phyloP scores from a whole-genome alignment of 2,329 filamentous ascomycete species.

The Xylariomycetidae sp. region DNA sequence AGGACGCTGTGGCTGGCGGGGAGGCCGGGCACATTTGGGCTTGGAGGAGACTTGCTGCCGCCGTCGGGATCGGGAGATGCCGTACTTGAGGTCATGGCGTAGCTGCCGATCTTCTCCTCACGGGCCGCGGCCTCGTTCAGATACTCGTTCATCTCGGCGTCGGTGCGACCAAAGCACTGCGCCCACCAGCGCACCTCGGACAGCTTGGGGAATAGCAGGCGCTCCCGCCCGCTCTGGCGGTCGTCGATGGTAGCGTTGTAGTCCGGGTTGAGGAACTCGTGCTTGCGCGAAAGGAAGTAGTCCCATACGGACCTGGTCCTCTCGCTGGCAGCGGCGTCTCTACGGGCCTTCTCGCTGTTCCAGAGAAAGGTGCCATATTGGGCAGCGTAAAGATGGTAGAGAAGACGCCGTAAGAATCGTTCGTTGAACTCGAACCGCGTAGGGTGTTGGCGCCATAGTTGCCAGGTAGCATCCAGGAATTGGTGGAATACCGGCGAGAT shows the following conservation, averaged over 20 bases:
- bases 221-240: conserved; percentile 69
- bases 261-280: conserved; percentile 75
- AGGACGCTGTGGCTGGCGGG: conserved; percentile 47
- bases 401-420: conserved; percentile 76
- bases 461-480: conserved; percentile 90
- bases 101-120: conserved; percentile 35
- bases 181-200: conserved; percentile 90
- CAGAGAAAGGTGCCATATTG: conserved; percentile 97
- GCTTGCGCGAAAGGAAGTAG: conserved; percentile 77
- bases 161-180: conserved; percentile 76
- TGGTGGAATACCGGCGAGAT: conserved; percentile 96
- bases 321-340: conserved; percentile 61
- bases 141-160: conserved; percentile 86
- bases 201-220: conserved; percentile 73
- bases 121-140: conserved; percentile 46
- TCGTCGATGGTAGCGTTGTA: conserved; percentile 76
- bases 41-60: conserved; percentile 20
- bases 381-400: conserved; percentile 93
- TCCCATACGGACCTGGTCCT: conserved; percentile 88
- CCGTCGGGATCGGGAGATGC: conserved; percentile 15
- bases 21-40: conserved; percentile 33
- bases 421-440: conserved; percentile 95
- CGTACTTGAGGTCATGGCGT: conserved; percentile 18
- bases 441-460: conserved; percentile 78
- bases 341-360: conserved; percentile 86